Percentiles rank a stretch among this genome's conserved stretches.
Conservation (phyloP, 139 green algal species). For the Deuterostichococcus epilithicus region DNA sequence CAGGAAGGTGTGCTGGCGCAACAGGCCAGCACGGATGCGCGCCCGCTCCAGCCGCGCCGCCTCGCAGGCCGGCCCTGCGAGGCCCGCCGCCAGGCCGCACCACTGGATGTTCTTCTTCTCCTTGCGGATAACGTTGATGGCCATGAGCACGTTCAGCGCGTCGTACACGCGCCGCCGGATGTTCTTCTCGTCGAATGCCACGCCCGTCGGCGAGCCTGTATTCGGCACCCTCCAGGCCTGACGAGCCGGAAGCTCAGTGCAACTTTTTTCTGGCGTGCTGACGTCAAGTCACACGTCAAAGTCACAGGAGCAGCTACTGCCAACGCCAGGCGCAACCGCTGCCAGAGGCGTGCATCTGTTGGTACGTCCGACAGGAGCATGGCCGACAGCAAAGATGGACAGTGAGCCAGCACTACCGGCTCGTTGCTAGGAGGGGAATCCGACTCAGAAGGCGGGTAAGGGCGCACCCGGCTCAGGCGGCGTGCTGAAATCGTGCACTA, state of each 20-base stretch:
- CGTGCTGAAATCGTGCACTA: constrained; percentile 66
- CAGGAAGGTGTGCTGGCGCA: constrained; percentile 33
- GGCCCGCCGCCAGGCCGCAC: constrained; percentile 55
- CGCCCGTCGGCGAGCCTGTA: constrained; percentile 29
- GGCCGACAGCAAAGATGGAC: too few relatives aligned
- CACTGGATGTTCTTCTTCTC: constrained; percentile 88
- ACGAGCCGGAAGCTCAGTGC: too few relatives aligned
- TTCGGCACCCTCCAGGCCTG: too few relatives aligned
- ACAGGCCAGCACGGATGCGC: constrained; percentile 12
- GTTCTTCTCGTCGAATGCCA: constrained; percentile 86
- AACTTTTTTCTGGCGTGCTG: too few relatives aligned
- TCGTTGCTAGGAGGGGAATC: too few relatives aligned
- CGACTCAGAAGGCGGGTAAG: not conserved
- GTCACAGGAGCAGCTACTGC: too few relatives aligned
- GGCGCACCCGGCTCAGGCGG: not conserved
- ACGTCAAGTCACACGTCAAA: too few relatives aligned
- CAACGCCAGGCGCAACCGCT: too few relatives aligned
- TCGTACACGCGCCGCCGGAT: constrained; percentile 94
- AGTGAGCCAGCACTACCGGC: too few relatives aligned
- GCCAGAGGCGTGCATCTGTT: too few relatives aligned
- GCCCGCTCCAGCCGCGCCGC: constrained; percentile 32
- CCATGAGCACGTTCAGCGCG: constrained; percentile 96
- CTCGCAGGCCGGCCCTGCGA: constrained; percentile 12
- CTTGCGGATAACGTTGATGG: constrained; percentile 90
- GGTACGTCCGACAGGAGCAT: too few relatives aligned